A percentile compares a stretch with the other conserved stretches of the same genome.
Conservation (phyloP, 192 early-diverging fungal species). For the Coemansia erecta region DNA sequence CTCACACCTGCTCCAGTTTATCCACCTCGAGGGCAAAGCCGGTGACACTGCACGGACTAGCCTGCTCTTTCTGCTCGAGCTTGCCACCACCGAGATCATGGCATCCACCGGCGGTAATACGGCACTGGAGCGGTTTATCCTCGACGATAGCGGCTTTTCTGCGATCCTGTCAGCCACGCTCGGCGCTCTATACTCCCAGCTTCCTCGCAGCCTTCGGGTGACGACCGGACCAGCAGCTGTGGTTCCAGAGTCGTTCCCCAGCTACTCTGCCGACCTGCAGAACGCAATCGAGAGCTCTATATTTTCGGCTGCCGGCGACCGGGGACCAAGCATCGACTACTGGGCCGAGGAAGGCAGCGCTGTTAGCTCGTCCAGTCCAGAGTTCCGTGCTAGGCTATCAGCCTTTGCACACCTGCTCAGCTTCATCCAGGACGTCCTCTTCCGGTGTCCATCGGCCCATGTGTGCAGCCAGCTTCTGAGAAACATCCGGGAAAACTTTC, state of each 20-base stretch:
- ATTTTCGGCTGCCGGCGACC: constrained; percentile 69
- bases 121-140: constrained; percentile 78
- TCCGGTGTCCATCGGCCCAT: constrained; percentile 39
- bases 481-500: constrained; percentile 73
- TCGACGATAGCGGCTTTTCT: constrained; percentile 76
- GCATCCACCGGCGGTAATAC: constrained; percentile 47
- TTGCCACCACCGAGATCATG: constrained; percentile 62
- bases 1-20: constrained; percentile 81
- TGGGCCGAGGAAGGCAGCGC: constrained; percentile 71
- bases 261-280: constrained; percentile 50
- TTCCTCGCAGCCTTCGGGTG: constrained; percentile 74
- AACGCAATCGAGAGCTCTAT: constrained; percentile 50
- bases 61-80: constrained; percentile 79
- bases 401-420: constrained; percentile 31
- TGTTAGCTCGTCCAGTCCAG: constrained; percentile 59
- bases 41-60: constrained; percentile 87
- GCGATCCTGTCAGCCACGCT: constrained; percentile 80
- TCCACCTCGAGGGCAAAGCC: constrained; percentile 83
- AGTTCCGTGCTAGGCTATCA: constrained; percentile 42
- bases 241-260: constrained; percentile 47
- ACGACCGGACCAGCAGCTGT: constrained; percentile 38
- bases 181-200: constrained; percentile 85
- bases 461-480: constrained; percentile 56
- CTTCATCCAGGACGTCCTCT: constrained; percentile 46
- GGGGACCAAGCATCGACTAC: constrained; percentile 65